Evolutionary conservation across 495 filamentous ascomycete species (phyloP).

Genomic region (Pseudotulostoma volvatum): DNA sequence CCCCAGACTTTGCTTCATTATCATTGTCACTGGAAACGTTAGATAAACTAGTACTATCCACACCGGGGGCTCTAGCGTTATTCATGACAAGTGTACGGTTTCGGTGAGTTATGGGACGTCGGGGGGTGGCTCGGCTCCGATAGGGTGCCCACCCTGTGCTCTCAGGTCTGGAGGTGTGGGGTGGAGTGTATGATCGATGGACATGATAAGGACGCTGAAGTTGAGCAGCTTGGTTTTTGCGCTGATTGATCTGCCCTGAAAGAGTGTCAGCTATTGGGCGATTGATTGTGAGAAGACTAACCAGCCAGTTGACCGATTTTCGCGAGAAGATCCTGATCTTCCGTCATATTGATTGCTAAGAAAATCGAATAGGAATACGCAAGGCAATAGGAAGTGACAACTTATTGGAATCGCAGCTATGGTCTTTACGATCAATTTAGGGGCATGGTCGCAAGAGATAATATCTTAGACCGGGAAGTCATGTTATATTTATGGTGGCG

Average conservation of each 20-base stretch:
- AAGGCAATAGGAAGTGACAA: not conserved
- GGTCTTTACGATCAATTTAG: too few relatives aligned
- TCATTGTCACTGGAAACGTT: slow-evolving; percentile 24
- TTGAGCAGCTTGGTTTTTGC: slow-evolving; percentile 45
- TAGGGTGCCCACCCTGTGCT: slow-evolving; percentile 33
- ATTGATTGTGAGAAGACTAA: slow-evolving; percentile 20
- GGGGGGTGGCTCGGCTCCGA: slow-evolving; percentile 28
- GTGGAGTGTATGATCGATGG: slow-evolving; percentile 20
- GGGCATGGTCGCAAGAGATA: too few relatives aligned
- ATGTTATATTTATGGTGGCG: not conserved
- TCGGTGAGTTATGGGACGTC: slow-evolving; percentile 35
- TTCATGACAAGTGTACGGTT: slow-evolving; percentile 65
- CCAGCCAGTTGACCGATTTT: slow-evolving; percentile 63
- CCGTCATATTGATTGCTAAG: slow-evolving; percentile 36
- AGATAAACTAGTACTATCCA: slow-evolving; percentile 17
- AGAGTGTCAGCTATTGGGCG: not conserved
- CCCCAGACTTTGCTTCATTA: slow-evolving; percentile 12
- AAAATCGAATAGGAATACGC: not conserved
- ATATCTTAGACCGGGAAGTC: not conserved
- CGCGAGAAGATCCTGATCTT: slow-evolving; percentile 50
- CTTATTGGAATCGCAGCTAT: too few relatives aligned
- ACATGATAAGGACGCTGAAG: slow-evolving; percentile 12
- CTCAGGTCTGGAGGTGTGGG: slow-evolving; percentile 25
- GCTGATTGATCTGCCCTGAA: slow-evolving; percentile 67
- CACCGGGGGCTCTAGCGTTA: slow-evolving; percentile 16